phyloP scores from a whole-genome alignment of 371 early-diverging fungal genomes.

The Batrachochytrium dendrobatidis region DNA sequence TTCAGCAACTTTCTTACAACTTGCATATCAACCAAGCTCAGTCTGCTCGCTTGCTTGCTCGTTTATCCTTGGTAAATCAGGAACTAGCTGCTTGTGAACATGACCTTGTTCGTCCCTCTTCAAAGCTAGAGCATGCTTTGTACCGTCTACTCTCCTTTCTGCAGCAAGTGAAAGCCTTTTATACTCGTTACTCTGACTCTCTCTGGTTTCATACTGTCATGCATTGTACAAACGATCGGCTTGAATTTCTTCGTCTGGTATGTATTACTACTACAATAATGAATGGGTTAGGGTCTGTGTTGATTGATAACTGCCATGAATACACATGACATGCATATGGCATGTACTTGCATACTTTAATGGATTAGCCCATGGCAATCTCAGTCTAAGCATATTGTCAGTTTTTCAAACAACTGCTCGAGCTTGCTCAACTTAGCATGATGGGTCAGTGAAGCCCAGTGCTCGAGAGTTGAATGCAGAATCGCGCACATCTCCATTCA shows the following conservation, averaged over 20 bases:
- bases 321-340: neutral
- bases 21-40: neutral
- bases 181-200: neutral
- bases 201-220: neutral
- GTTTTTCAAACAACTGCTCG: too few relatives aligned
- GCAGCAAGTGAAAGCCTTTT: neutral
- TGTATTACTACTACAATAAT: too few relatives aligned
- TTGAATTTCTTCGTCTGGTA: neutral
- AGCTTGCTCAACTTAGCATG: too few relatives aligned
- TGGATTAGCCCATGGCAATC: too few relatives aligned
- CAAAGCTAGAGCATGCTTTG: neutral
- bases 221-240: neutral
- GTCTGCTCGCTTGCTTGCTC: neutral
- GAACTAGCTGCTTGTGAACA: neutral
- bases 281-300: too few relatives aligned
- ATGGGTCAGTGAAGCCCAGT: too few relatives aligned
- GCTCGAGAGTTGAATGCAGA: too few relatives aligned
- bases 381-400: too few relatives aligned
- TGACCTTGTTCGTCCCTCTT: neutral
- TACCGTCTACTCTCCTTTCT: neutral
- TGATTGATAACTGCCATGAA: neutral
- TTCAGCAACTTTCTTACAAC: neutral
- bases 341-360: too few relatives aligned
- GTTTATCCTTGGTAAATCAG: neutral
- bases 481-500: too few relatives aligned